Base-by-base conservation (phyloP, 805 yeast genomes). In the Brettanomyces sp. region DNA sequence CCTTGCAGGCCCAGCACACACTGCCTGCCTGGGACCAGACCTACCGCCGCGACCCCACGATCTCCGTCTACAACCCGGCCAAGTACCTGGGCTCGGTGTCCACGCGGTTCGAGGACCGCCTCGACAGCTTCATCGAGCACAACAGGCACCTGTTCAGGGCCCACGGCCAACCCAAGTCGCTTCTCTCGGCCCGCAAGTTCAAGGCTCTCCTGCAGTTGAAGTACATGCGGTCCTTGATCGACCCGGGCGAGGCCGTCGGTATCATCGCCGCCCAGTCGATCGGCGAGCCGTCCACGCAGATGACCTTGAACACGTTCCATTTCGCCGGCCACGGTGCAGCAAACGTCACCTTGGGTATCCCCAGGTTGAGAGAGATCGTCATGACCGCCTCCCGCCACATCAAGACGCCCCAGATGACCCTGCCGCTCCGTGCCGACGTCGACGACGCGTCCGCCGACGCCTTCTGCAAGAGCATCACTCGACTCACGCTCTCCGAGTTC, bases 311-410 rank as follows among this genome's bases (percentile, higher is more conserved):
- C 63, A 85, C 95, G 49, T 91, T 91, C 87, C 99, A 93, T 73
- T 93, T 93, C 62, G 99, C 99, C 57, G 99, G 99, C 65, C 99
- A 95, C 71, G 99, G 99, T 80, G 99, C 99, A 48, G 99, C 99
- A 41, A 93, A 93, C 68, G 99, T 93, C 53, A 93, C 99, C 0
- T 76, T 93, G 59, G 99, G 99, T 85, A 93, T 93, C 63, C 99
- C 99, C 38, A 96, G 99, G 79, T 82, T 93, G 87, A 85, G 99
- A 79, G 99, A 93, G 77, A 93, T 93, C 66, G 89, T 93, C 64
- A 93, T 93, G 99, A 95, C 99, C 11, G 99, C 99, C 21, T 87
- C 96, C 49, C 80, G 96, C 22, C 69, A 85, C 42, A 93, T 93
- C 60, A 87, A 88, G 72, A 93, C 99, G n/a, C 99, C 99, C 40